Conservation (phyloP, 345 rosid genomes). For the Bruguiera gymnorhiza region DNA sequence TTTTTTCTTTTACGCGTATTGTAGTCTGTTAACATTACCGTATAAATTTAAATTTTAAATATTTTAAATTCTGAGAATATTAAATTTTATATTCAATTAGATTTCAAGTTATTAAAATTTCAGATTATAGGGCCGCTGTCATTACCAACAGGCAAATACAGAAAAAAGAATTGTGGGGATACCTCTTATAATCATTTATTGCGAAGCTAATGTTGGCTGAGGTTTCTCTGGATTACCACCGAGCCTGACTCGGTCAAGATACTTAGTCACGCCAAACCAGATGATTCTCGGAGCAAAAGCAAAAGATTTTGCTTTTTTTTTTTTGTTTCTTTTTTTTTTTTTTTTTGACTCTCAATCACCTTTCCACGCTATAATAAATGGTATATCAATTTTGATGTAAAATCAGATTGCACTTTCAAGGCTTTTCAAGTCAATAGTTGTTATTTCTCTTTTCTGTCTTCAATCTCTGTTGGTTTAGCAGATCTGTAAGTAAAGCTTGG, state of each 20-base stretch:
- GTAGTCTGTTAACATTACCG: too few relatives aligned
- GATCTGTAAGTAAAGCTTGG: conserved; percentile 22
- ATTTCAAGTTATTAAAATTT: too few relatives aligned
- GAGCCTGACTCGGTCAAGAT: conserved; percentile 21
- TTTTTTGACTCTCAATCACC: background rate
- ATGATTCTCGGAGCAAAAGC: conserved; percentile 11
- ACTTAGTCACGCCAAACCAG: conserved; percentile 35
- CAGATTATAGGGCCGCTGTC: too few relatives aligned
- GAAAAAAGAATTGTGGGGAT: background rate
- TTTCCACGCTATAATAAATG: conserved; percentile 12
- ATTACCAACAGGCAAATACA: background rate
- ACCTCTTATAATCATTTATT: conserved; percentile 12
- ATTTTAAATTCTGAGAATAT: too few relatives aligned
- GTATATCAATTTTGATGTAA: conserved; percentile 10
- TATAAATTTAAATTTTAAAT: too few relatives aligned
- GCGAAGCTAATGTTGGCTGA: conserved; percentile 21
- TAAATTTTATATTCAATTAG: too few relatives aligned
- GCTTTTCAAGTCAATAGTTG: conserved; percentile 16
- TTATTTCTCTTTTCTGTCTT: background rate
- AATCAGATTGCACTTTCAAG: conserved; percentile 11
- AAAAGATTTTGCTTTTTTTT: background rate
- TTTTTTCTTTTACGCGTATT: too few relatives aligned
- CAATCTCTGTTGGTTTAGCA: conserved; percentile 15
- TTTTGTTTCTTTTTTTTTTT: background rate
- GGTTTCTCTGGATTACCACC: conserved; percentile 17